These are phyloP conservation scores for Coemansia sp. DNA, from an alignment of 192 early-diverging fungal genomes.

Conservation along the genomic window DNA sequence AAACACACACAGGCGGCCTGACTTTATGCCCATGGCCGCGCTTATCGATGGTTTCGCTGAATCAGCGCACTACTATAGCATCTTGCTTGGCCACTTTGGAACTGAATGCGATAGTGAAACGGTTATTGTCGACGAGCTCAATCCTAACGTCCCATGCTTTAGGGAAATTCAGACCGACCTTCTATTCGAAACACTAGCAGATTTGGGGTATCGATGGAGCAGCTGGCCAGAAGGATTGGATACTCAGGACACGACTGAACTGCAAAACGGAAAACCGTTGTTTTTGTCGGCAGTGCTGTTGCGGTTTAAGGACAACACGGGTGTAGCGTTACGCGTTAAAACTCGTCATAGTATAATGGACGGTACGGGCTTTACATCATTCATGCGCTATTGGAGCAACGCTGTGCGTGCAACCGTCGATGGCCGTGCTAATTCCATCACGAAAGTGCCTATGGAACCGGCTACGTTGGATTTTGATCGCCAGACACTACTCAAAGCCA, in stretches of 20 bases:
- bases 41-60: conserved; percentile 8
- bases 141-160: conserved; percentile 7
- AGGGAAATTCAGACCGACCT: conserved; percentile 6
- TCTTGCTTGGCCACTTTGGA: conserved; percentile 9
- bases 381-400: conserved; percentile 16
- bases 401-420: not conserved
- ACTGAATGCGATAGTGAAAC: not conserved
- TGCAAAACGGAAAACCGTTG: not conserved
- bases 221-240: conserved; percentile 13
- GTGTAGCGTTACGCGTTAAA: conserved; percentile 15
- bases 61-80: conserved; percentile 9
- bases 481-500: conserved; percentile 2
- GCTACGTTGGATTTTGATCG: conserved; percentile 10
- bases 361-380: conserved; percentile 16
- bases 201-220: conserved; percentile 7
- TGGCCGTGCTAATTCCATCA: not conserved
- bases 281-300: conserved; percentile 11
- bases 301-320: conserved; percentile 15
- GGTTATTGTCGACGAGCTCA: not conserved
- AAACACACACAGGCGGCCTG: not conserved
- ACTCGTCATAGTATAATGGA: conserved; percentile 19
- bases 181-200: conserved; percentile 1
- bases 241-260: conserved; percentile 9
- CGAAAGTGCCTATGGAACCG: not conserved
- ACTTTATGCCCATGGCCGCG: conserved; percentile 14